These are phyloP conservation scores for Epichloe elymi DNA, from an alignment of 2,329 filamentous ascomycete genomes.

Conservation along the genomic window DNA sequence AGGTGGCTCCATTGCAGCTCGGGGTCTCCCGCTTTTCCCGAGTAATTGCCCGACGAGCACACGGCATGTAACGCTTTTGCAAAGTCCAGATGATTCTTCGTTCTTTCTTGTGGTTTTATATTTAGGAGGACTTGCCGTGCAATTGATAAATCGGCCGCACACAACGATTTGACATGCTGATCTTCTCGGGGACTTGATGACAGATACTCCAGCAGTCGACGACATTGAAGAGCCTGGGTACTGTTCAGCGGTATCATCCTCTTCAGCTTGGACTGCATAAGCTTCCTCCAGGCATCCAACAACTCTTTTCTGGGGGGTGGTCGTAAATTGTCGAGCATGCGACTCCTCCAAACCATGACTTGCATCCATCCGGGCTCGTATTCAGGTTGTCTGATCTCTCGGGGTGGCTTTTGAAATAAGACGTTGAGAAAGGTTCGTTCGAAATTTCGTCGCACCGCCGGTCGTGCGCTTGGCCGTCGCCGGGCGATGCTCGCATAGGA, in stretches of 20 bases:
- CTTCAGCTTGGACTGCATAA: slow-evolving; percentile 45
- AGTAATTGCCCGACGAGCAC: slow-evolving; percentile 10
- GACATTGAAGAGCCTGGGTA: slow-evolving; percentile 47
- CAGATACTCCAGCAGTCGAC: slow-evolving; percentile 49
- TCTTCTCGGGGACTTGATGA: slow-evolving; percentile 7
- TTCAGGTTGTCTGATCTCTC: slow-evolving; percentile 46
- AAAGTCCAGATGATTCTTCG: slow-evolving; percentile 33
- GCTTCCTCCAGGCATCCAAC: slow-evolving; percentile 47
- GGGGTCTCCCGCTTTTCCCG: slow-evolving; percentile 8
- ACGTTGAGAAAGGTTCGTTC: slow-evolving; percentile 42
- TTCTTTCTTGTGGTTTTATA: slow-evolving; percentile 28
- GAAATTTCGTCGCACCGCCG: slow-evolving; percentile 11
- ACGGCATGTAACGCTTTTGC: slow-evolving; percentile 29
- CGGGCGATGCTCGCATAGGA: slow-evolving; percentile 17
- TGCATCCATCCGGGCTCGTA: slow-evolving; percentile 58
- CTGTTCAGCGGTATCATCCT: slow-evolving; percentile 42
- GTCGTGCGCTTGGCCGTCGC: slow-evolving; percentile 14
- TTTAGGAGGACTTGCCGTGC: slow-evolving; percentile 31
- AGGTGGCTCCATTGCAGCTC: slow-evolving; percentile 18
- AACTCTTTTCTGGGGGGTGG: slow-evolving; percentile 59
- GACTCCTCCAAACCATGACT: slow-evolving; percentile 55
- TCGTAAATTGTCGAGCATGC: slow-evolving; percentile 48
- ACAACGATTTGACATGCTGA: slow-evolving; percentile 19
- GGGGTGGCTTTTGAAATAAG: slow-evolving; percentile 46
- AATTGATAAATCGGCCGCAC: slow-evolving; percentile 27